Evolutionary conservation across 345 rosid genomes (phyloP).

Genomic region (Eucalyptus curtisii): DNA sequence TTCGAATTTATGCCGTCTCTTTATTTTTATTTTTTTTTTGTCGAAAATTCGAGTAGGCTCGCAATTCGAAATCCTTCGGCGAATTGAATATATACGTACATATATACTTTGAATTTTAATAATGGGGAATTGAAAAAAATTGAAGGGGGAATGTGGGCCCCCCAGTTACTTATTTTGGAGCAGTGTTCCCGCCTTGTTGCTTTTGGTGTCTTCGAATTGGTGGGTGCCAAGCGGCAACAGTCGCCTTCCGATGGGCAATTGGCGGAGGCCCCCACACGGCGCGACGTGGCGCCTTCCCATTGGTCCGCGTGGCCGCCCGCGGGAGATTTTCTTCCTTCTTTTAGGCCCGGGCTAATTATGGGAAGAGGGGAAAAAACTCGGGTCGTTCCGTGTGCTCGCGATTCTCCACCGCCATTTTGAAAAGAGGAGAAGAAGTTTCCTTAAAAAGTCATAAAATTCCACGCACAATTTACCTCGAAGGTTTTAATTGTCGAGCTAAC

Average conservation of each 20-base stretch:
- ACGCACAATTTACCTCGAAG: fast-evolving
- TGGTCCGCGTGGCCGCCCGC: not conserved
- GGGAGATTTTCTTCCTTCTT: not conserved
- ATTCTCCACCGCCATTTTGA: not conserved
- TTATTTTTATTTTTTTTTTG: not conserved
- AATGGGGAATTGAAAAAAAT: not conserved
- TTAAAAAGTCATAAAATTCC: not conserved
- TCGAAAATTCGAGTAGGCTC: not conserved
- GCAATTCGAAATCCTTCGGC: not conserved
- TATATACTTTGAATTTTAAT: not conserved
- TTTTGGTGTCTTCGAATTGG: not conserved
- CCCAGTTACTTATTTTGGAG: not conserved
- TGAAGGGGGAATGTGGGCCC: not conserved
- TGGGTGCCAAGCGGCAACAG: not conserved
- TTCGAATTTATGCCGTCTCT: not conserved
- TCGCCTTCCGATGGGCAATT: not conserved
- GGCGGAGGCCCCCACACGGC: not conserved
- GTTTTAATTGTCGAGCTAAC: not conserved
- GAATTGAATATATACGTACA: not conserved
- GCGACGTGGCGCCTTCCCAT: not conserved
- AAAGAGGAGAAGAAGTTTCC: not conserved
- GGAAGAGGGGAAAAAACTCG: not conserved
- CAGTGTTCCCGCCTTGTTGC: constrained; percentile 14
- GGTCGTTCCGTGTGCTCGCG: not conserved
- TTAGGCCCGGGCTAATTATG: not conserved